Evolutionary conservation across 2,329 filamentous ascomycete species (phyloP).

Genomic region (Hymenoscyphus linearis): DNA sequence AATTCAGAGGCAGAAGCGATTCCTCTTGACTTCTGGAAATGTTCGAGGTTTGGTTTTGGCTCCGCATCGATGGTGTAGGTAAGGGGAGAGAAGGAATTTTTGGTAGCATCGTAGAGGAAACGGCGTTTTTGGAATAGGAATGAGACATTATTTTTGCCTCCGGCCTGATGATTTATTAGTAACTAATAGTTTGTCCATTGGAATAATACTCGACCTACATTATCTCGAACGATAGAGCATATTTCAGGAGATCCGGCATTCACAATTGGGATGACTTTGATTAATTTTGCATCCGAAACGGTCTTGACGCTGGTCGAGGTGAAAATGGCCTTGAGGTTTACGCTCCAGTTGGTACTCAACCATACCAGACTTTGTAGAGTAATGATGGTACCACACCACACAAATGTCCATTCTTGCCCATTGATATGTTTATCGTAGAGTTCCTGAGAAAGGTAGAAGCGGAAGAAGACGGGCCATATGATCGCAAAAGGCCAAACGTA

Average conservation of each 20-base stretch:
- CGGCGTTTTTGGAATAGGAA: conserved; percentile 98
- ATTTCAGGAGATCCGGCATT: conserved; percentile 91
- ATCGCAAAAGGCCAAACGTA: conserved; percentile 93
- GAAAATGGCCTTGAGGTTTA: conserved; percentile 76
- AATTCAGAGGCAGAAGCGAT: conserved; percentile 71
- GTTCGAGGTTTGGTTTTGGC: conserved; percentile 71
- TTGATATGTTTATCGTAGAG: conserved; percentile 88
- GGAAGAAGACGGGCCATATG: conserved; percentile 86
- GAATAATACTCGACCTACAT: conserved; percentile 38
- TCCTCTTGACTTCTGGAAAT: conserved; percentile 76
- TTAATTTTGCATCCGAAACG: conserved; percentile 71
- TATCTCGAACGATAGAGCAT: conserved; percentile 73
- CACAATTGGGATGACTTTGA: conserved; percentile 85
- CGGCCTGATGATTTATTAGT: conserved; percentile 44
- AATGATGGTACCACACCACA: conserved; percentile 84
- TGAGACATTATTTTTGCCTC: conserved; percentile 70
- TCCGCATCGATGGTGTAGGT: conserved; percentile 79
- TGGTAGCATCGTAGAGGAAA: conserved; percentile 74
- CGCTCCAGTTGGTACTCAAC: conserved; percentile 97
- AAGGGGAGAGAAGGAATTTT: conserved; percentile 73
- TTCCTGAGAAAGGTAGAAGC: conserved; percentile 76
- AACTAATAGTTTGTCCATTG: conserved; percentile 1
- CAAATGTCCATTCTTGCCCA: conserved; percentile 96
- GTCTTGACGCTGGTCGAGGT: conserved; percentile 67
- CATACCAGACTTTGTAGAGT: conserved; percentile 84